Base-by-base conservation (phyloP, 768 basidiomycete genomes). In the Mycena kentingensis region DNA sequence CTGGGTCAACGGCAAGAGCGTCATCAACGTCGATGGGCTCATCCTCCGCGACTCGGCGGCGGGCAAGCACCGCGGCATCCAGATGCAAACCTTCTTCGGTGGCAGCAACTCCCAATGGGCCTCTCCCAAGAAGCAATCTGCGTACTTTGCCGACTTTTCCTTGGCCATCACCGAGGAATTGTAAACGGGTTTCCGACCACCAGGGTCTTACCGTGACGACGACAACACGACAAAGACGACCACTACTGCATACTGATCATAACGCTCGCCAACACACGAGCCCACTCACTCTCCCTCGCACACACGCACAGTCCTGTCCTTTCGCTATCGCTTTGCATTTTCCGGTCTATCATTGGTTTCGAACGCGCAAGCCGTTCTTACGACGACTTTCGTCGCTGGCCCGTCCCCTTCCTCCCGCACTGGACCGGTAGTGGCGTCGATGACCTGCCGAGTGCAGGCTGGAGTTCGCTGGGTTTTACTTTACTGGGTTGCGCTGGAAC, bases 71-170 rank as follows among this genome's bases (percentile, higher is more conserved):
- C 76, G 81, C 28, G 88, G 88, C 19, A 79, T 87, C 51, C 82
- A 82, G 66, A 79, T 84, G 76, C 84, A 89, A 70, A 85, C 87
- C 73, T 69, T 35, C 34, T 42, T 52, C 36, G 28, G 37, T 50
- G 45, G 85, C 51, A 73, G 73, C 29, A 67, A 69, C 11, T 34
- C 66, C 0, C 66, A 70, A 21, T 88, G 73, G 72, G 86, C 83
- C 16, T 79, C 82, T 5, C 82, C 87, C 16, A 78, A 79, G 63
- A 74, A 78, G 45, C 87, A 88, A 68, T 70, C 75, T 60, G 67
- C 78, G 18, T 88, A 75, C 67, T 87, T 89, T 71, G 79, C 85
- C 57, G 85, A 85, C 65, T 85, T 88, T 69, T 84, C 84, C 7
- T 72, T 84, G 50, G 83, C 84, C 31, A 78, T 87, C 63, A 78